Percentiles rank a stretch among this genome's conserved stretches.
Evolutionary conservation across 2,329 filamentous ascomycete genomes (phyloP).

Genomic region (Coniochaeta ligniaria): DNA sequence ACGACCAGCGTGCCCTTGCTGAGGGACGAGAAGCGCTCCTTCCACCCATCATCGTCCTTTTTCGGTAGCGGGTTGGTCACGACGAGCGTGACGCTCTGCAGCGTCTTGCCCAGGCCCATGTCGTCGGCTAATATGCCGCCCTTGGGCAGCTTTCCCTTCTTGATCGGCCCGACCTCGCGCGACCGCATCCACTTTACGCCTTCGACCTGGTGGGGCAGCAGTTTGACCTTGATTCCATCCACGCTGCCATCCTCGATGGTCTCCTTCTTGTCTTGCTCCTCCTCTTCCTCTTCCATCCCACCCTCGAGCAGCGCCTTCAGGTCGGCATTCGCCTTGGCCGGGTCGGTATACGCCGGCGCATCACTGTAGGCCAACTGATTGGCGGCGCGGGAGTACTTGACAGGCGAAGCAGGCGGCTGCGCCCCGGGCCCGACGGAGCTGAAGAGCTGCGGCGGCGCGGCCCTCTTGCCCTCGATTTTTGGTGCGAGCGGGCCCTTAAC

Average conservation of each 20-base stretch:
- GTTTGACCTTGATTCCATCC: constrained; percentile 76
- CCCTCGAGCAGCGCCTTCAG: constrained; percentile 78
- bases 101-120: constrained; percentile 94
- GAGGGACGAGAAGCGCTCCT: constrained; percentile 61
- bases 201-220: constrained; percentile 90
- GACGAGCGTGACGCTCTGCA: constrained; percentile 86
- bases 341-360: constrained; percentile 59
- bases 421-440: constrained; percentile 29
- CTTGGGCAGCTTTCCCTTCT: constrained; percentile 75
- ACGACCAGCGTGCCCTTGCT: constrained; percentile 84
- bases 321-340: constrained; percentile 64
- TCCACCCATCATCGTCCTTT: constrained; percentile 50
- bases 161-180: constrained; percentile 79
- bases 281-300: constrained; percentile 67
- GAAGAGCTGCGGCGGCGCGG: constrained; percentile 39
- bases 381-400: constrained; percentile 17
- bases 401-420: constrained; percentile 11
- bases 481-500: constrained; percentile 40
- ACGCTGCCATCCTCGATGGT: constrained; percentile 45
- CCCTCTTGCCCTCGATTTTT: constrained; percentile 38
- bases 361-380: constrained; percentile 24
- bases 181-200: constrained; percentile 94
- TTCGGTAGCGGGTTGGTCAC: constrained; percentile 69
- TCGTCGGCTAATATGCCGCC: constrained; percentile 95
- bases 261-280: constrained; percentile 30